Conservation (phyloP, 106 monocot species). For the Triglochin maritima region DNA sequence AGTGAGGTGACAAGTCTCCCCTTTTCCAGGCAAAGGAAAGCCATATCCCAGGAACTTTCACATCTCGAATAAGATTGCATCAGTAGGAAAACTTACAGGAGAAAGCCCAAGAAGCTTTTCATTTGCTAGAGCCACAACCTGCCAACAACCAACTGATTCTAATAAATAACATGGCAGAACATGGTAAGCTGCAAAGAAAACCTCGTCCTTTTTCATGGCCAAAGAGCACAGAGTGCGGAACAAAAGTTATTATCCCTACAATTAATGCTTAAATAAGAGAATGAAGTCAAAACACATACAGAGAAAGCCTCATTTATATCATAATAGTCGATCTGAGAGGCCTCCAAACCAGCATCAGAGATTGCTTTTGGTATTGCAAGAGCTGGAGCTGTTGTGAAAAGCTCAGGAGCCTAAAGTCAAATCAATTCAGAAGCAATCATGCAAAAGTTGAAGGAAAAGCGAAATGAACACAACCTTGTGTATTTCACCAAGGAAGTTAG, state of each 20-base stretch:
- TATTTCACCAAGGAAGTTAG: neutral
- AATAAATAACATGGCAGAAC: neutral
- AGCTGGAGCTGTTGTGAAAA: constrained; percentile 87
- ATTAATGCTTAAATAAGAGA: too few relatives aligned
- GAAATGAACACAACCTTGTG: neutral
- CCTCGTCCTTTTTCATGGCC: too few relatives aligned
- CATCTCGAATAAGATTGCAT: too few relatives aligned
- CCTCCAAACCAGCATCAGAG: constrained; percentile 69
- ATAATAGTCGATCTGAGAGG: constrained; percentile 91
- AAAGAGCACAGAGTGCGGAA: too few relatives aligned
- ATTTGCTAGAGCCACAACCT: constrained; percentile 97
- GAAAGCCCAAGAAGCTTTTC: constrained; percentile 92
- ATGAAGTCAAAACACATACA: constrained; percentile 27
- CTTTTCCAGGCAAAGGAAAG: too few relatives aligned
- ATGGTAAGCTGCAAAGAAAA: neutral
- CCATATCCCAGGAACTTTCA: too few relatives aligned
- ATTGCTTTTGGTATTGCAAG: constrained; percentile 94
- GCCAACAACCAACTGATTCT: constrained; percentile 11
- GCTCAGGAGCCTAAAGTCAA: constrained; percentile 70
- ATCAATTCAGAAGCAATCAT: neutral
- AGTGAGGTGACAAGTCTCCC: too few relatives aligned
- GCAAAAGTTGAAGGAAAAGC: neutral
- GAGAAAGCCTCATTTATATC: constrained; percentile 99
- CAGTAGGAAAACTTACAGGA: constrained; percentile 35
- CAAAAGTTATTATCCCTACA: too few relatives aligned